Base-by-base conservation (phyloP, 495 filamentous ascomycete species). In the Paragyromitra xinjiangensis region DNA sequence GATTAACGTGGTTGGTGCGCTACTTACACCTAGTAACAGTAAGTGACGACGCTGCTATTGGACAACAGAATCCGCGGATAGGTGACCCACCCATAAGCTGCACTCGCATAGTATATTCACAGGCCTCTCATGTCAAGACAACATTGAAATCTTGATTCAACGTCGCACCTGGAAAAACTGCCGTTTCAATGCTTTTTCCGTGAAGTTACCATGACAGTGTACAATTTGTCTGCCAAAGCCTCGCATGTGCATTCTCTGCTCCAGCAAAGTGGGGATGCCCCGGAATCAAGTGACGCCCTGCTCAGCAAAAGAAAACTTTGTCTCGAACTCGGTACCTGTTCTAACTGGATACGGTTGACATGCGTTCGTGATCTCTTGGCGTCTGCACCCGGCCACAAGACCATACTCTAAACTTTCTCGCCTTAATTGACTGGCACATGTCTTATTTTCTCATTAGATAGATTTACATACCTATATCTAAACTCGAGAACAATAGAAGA, bases 311-410 rank as follows among this genome's bases (percentile, higher is more conserved):
- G 51, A 55, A 55, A 58, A 34, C 16, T 53, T 26, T 34, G 55
- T 19, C 48, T 34, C 48, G 12, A 29, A 40, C n/a, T 7, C 48
- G 64, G 64, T 68, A 68, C 64, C 64, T 68, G 64, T 68, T 55
- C 64, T 68, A 56, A 42, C 64, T 40, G n/a, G n/a, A 68, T 68
- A 22, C 9, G 48, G 48, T 9, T n/a, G 64, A 26, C 8, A 39
- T 48, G 19, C 42, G 12, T 64, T 55, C 40, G 6, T 34, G 26
- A 6, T 22, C n/a, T n/a, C 66, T 69, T 69, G 66, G 66, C 66
- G n/a, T 9, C 29, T n/a, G 37, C 67, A 70, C 65, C 19, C 19
- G 24, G 26, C 58, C 42, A 48, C 26, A 71, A 37, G 26, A 59
- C 56, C 26, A 34, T 34, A 12, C 29, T 12, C 44, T 29, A 59